Base-by-base conservation (phyloP, 2,329 filamentous ascomycete genomes). In the Coniosporium tulheliwenetii region DNA sequence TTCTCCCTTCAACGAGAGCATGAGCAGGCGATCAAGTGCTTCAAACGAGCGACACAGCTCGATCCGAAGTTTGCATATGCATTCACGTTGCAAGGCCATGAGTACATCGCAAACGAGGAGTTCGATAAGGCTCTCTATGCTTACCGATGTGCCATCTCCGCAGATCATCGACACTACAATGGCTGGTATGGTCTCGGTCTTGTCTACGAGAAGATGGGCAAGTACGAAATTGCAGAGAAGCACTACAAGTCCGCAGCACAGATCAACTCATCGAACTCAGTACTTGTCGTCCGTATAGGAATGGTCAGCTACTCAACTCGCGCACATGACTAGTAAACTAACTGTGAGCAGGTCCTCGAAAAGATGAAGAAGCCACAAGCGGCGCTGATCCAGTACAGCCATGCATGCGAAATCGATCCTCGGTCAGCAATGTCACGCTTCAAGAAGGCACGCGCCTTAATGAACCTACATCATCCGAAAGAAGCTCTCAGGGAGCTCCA, bases 31-130 rank as follows among this genome's bases (percentile, higher is more conserved):
- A 70, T 98, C 41, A 80, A 81, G 48, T 95, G 91, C 59, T 98
- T 98, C 72, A 89, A 85, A 55, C 77, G 91, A 42, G 89, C 91
- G 5, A 94, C 87, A 0, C 87, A 96, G 57, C 64, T 98, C 2
- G 77, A 95, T 54, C 78, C 85, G 5, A 81, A 79, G 43, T 95
- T 96, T 58, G 87, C 91, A 1, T 98, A 98, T 56, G 89, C 86
- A 1, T 95, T 89, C 58, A 96, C 91, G 0, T 65, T 98, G 2
- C 89, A 96, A 58, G 91, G 91, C 1, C 91, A 98, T 57, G 91
- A 98, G 56, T 85, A 94, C 56, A 81, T 96, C 36, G 76, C 84
- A 31, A 96, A 95, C 49, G 93, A 98, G 60, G 93, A 98, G 58
- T 95, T 91, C 54, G 89, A 96, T 56, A 94, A 94, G 57, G 91